Conservation (phyloP, 2,329 filamentous ascomycete genomes). For the Fusarium multiceps region DNA sequence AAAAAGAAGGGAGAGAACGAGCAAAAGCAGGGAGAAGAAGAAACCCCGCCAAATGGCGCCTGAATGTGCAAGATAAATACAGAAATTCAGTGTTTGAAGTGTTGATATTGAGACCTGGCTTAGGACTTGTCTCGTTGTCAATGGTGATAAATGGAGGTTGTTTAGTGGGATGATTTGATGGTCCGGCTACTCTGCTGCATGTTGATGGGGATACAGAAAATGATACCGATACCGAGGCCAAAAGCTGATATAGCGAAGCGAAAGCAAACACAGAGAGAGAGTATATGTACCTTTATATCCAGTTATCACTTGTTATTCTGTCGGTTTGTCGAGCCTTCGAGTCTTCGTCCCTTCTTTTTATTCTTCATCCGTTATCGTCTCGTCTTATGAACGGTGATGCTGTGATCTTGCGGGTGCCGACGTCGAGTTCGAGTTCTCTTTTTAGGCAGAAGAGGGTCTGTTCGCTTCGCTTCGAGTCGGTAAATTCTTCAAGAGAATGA, state of each 20-base stretch:
- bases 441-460: conserved; percentile 44
- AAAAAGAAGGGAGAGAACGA: conserved; percentile 31
- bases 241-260: conserved; percentile 2
- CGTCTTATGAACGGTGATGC: conserved; percentile 9
- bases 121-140: conserved; percentile 33
- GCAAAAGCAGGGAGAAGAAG: conserved; percentile 21
- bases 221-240: conserved; percentile 23
- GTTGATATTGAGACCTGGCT: conserved; percentile 22
- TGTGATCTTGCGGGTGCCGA: conserved; percentile 37
- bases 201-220: conserved; percentile 26
- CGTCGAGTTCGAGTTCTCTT: conserved; percentile 34
- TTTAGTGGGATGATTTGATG: conserved; percentile 25
- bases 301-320: conserved; percentile 10
- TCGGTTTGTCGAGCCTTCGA: conserved; percentile 12
- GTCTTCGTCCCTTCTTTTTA: not conserved
- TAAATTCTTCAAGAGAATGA: conserved; percentile 41
- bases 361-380: conserved; percentile 8
- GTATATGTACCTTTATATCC: conserved; percentile 24
- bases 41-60: conserved; percentile 25
- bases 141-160: conserved; percentile 26
- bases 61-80: conserved; percentile 17
- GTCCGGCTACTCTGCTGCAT: conserved; percentile 14
- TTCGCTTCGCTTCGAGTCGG: conserved; percentile 40
- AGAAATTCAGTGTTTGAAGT: not conserved
- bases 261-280: not conserved